Conservation (phyloP, 208 protist genomes). For the Leishmania mexicana region DNA sequence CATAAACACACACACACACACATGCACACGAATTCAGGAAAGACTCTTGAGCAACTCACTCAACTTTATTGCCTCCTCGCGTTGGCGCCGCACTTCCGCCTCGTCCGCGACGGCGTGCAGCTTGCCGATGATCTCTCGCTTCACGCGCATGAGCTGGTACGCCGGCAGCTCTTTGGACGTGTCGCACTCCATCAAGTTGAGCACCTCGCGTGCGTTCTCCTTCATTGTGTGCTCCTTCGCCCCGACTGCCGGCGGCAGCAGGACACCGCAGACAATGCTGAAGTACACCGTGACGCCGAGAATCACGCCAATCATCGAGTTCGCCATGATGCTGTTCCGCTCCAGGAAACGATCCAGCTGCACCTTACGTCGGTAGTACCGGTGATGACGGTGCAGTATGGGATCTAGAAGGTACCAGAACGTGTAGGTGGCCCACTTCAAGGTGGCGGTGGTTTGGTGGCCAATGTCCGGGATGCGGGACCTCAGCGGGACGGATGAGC, state of each 20-base stretch:
- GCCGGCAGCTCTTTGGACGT: conserved; percentile 73
- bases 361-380: conserved; percentile 74
- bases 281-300: conserved; percentile 76
- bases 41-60: conserved; percentile 31
- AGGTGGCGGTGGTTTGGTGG: conserved; percentile 47
- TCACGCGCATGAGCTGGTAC: conserved; percentile 73
- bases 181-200: conserved; percentile 59
- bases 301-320: conserved; percentile 59
- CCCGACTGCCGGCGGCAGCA: conserved; percentile 37
- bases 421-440: conserved; percentile 81
- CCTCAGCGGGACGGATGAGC: conserved; percentile 9
- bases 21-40: not conserved
- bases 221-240: conserved; percentile 55
- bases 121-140: conserved; percentile 73
- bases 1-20: not conserved
- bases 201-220: conserved; percentile 66
- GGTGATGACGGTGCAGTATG: conserved; percentile 62
- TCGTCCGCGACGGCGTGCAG: conserved; percentile 67
- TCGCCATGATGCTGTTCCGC: conserved; percentile 60
- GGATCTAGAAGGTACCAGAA: conserved; percentile 85
- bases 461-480: conserved; percentile 46
- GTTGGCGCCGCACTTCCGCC: conserved; percentile 67
- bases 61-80: conserved; percentile 61
- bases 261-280: conserved; percentile 30
- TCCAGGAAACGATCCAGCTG: conserved; percentile 77